These are phyloP conservation scores for Backusella psychrophila DNA, from an alignment of 192 early-diverging fungal species.

Conservation along the genomic window DNA sequence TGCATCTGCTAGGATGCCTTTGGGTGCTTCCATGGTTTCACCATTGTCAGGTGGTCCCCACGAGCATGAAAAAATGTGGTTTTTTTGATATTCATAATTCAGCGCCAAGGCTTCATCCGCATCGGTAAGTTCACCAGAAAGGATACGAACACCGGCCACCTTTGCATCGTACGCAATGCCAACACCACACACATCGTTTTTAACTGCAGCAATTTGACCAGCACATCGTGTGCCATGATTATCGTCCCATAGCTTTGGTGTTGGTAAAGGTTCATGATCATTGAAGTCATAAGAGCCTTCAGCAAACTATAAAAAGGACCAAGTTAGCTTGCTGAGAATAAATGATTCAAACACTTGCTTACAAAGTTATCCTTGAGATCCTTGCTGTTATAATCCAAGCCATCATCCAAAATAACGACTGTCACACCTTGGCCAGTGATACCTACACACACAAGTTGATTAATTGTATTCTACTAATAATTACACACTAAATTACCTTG, in stretches of 20 bases:
- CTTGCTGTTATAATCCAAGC: slow-evolving; percentile 70
- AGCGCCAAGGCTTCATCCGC: slow-evolving; percentile 79
- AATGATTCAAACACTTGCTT: not conserved
- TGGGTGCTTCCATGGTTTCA: slow-evolving; percentile 71
- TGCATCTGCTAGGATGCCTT: slow-evolving; percentile 66
- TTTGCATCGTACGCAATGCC: slow-evolving; percentile 75
- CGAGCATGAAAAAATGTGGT: slow-evolving; percentile 83
- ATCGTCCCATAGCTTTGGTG: slow-evolving; percentile 65
- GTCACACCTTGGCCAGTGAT: slow-evolving; percentile 70
- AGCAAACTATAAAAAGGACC: slow-evolving; percentile 33
- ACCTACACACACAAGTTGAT: slow-evolving; percentile 19
- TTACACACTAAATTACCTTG: slow-evolving; percentile 43
- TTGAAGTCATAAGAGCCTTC: slow-evolving; percentile 89
- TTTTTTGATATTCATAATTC: slow-evolving; percentile 76
- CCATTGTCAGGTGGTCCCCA: slow-evolving; percentile 90
- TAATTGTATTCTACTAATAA: not conserved
- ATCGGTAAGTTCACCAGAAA: slow-evolving; percentile 74
- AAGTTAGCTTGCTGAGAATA: not conserved
- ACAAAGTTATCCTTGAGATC: slow-evolving; percentile 79
- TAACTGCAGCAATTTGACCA: slow-evolving; percentile 79
- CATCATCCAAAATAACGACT: slow-evolving; percentile 85
- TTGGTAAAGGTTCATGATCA: slow-evolving; percentile 63
- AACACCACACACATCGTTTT: slow-evolving; percentile 79
- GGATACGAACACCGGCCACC: slow-evolving; percentile 77
- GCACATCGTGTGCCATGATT: slow-evolving; percentile 87